phyloP scores from a whole-genome alignment of 106 monocot species.

The Amphibolis antarctica region DNA sequence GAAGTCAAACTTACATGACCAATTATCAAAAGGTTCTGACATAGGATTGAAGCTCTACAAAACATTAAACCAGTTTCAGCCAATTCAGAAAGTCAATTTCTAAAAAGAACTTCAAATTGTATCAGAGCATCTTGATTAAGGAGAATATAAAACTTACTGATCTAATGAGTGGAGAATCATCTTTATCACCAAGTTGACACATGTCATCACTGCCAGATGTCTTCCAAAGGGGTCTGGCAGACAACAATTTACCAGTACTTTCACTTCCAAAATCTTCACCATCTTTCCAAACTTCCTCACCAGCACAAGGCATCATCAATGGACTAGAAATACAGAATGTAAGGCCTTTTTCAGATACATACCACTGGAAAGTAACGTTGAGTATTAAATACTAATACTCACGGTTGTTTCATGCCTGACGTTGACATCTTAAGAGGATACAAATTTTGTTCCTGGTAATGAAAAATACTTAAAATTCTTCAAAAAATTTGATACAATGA shows the following conservation, averaged over 20 bases:
- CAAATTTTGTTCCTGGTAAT: neutral
- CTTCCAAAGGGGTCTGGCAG: slow-evolving; percentile 39
- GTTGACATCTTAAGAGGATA: neutral
- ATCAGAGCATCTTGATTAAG: neutral
- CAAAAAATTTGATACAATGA: neutral
- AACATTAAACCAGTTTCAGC: neutral
- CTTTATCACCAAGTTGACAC: slow-evolving; percentile 39
- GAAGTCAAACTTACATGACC: slow-evolving; percentile 49
- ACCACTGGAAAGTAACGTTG: no score
- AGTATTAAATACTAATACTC: neutral
- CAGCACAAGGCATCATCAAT: neutral
- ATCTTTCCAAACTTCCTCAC: slow-evolving; percentile 3
- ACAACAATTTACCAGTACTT: slow-evolving; percentile 16
- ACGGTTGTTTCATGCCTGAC: neutral
- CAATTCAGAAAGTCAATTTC: neutral
- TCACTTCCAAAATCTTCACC: slow-evolving; percentile 9
- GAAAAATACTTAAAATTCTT: neutral
- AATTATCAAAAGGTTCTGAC: slow-evolving; percentile 76
- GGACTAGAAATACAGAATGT: slow-evolving; percentile 4
- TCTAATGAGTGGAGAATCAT: slow-evolving; percentile 28
- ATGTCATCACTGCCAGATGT: slow-evolving; percentile 36
- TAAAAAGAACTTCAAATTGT: neutral
- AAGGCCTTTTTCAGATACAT: neutral
- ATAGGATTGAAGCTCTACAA: slow-evolving; percentile 80
- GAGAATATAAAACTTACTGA: slow-evolving; percentile 28